Conservation (phyloP, 768 basidiomycete genomes). For the Agaricus sinodeliciosus region DNA sequence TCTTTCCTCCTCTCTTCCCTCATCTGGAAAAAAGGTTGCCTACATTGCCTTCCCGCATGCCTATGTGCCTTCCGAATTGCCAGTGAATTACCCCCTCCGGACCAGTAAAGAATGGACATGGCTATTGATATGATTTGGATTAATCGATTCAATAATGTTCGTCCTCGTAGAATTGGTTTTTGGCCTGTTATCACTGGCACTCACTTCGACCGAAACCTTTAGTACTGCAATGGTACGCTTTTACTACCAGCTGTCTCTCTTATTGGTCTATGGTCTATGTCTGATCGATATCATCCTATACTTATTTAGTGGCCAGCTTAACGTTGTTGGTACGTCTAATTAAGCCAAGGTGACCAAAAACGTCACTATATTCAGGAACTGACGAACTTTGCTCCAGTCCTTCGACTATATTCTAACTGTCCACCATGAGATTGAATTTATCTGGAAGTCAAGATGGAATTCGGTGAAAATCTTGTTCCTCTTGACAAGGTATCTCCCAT, state of each 20-base stretch:
- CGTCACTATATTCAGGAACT: neutral
- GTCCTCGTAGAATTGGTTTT: neutral
- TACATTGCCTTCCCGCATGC: no score
- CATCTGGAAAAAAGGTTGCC: no score
- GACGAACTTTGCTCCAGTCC: neutral
- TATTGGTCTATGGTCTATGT: neutral
- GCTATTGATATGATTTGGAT: neutral
- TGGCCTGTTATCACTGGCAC: neutral
- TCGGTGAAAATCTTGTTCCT: slow-evolving; percentile 10
- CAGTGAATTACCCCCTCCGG: no score
- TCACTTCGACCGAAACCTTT: neutral
- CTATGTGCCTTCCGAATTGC: no score
- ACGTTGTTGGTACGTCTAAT: slow-evolving; percentile 4
- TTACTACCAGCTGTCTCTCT: neutral
- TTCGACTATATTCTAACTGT: slow-evolving; percentile 10
- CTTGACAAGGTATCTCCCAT: slow-evolving; percentile 11
- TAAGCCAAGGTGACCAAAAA: neutral
- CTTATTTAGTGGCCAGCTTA: neutral
- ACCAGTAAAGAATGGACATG: no score
- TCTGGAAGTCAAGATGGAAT: slow-evolving; percentile 11
- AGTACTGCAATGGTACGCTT: neutral
- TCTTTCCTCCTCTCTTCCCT: no score
- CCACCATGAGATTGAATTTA: slow-evolving; percentile 4
- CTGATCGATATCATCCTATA: neutral
- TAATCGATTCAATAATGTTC: neutral